Conservation (phyloP, 1,284 basidiomycete species). For the Termitomyces sp. region DNA sequence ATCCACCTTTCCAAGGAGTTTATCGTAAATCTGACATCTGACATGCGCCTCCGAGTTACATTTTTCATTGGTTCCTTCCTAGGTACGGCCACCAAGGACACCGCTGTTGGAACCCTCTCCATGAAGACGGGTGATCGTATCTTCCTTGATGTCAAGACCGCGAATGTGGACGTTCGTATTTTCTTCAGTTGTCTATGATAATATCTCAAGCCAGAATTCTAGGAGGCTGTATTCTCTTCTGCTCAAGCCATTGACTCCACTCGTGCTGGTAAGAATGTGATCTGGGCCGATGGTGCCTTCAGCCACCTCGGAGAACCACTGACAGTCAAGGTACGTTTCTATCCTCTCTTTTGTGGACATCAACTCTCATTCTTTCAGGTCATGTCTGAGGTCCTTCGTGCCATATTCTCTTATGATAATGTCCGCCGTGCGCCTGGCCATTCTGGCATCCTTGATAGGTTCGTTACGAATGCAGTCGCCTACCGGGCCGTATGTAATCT, state of each 20-base stretch:
- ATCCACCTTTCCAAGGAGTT: conserved; percentile 44
- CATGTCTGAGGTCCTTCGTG: conserved; percentile 47
- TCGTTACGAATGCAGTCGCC: not conserved
- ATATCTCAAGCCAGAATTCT: conserved; percentile 1
- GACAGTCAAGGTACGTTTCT: conserved; percentile 42
- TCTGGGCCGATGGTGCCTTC: conserved; percentile 52
- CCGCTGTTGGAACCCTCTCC: conserved; percentile 36
- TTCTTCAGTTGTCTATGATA: not conserved
- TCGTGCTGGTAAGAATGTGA: conserved; percentile 43
- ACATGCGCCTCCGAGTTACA: not conserved
- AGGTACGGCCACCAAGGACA: conserved; percentile 46
- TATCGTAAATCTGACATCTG: conserved; percentile 46
- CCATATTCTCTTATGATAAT: conserved; percentile 49
- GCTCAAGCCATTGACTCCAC: conserved; percentile 43
- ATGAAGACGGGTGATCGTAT: conserved; percentile 46
- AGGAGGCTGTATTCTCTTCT: conserved; percentile 48
- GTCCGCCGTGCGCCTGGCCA: conserved; percentile 52
- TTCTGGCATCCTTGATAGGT: conserved; percentile 44
- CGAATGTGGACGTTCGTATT: conserved; percentile 50
- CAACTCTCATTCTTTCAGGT: conserved; percentile 27
- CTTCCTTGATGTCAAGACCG: conserved; percentile 56
- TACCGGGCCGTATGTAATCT: not conserved
- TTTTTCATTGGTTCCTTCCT: conserved; percentile 1
- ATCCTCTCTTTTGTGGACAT: not conserved
- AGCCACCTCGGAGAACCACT: conserved; percentile 53